Percentiles rank a stretch among this genome's conserved stretches.
phyloP scores from a whole-genome alignment of 2,329 filamentous ascomycete genomes.

The Eutypa lata region DNA sequence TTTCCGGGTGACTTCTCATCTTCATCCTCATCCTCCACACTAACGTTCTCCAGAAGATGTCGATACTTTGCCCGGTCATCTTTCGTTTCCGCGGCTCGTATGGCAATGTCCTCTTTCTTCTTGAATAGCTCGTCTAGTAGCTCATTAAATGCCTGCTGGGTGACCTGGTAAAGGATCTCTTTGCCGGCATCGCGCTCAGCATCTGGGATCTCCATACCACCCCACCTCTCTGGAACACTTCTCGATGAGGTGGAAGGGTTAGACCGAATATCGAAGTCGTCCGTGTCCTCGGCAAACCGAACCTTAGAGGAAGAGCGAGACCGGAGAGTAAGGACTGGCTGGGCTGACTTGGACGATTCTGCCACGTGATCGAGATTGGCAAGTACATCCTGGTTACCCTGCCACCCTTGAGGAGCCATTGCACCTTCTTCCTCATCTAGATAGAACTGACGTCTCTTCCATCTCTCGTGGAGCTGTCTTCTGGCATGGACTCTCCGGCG shows the following conservation, averaged over 20 bases:
- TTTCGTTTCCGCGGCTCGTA: slow-evolving; percentile 64
- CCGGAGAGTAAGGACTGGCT: slow-evolving; percentile 42
- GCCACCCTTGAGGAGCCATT: slow-evolving; percentile 60
- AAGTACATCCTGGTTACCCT: slow-evolving; percentile 56
- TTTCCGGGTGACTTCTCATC: slow-evolving; percentile 16
- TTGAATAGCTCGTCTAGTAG: slow-evolving; percentile 85
- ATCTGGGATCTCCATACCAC: slow-evolving; percentile 73
- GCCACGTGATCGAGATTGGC: slow-evolving; percentile 32
- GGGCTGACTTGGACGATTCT: slow-evolving; percentile 43
- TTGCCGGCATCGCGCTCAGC: slow-evolving; percentile 80
- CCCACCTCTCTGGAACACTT: slow-evolving; percentile 71
- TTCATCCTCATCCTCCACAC: slow-evolving; percentile 32
- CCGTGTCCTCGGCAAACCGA: slow-evolving; percentile 68
- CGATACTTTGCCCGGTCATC: slow-evolving; percentile 56
- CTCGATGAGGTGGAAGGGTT: slow-evolving; percentile 71
- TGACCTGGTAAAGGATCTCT: slow-evolving; percentile 87
- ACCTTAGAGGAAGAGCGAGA: slow-evolving; percentile 79
- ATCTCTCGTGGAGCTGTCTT: slow-evolving; percentile 63
- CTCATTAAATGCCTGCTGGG: slow-evolving; percentile 91
- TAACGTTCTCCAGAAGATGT: slow-evolving; percentile 43
- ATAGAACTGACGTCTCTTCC: slow-evolving; percentile 76
- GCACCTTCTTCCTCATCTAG: slow-evolving; percentile 81
- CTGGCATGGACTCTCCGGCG: slow-evolving; percentile 42
- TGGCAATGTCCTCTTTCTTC: slow-evolving; percentile 70
- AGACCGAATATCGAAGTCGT: slow-evolving; percentile 68